Conservation (phyloP, 1,284 basidiomycete genomes). For the Xerocomus minutiporus region DNA sequence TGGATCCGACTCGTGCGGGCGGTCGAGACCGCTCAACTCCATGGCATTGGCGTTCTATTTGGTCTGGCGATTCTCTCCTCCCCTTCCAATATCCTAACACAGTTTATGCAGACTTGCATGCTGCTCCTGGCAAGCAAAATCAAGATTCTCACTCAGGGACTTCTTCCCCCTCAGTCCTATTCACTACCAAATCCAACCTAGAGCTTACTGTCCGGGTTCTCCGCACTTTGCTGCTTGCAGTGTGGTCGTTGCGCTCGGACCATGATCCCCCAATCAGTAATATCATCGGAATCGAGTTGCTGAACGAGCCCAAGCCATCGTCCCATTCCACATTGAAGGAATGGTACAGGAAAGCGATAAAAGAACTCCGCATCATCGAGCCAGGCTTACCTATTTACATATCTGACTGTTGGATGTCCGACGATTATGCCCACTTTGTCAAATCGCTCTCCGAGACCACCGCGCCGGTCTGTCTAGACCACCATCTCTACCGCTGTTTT, state of each 20-base stretch:
- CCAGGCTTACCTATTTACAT: slow-evolving; percentile 65
- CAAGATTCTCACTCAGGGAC: slow-evolving; percentile 62
- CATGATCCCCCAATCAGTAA: slow-evolving; percentile 46
- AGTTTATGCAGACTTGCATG: slow-evolving; percentile 54
- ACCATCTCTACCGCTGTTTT: slow-evolving; percentile 86
- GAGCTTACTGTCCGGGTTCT: slow-evolving; percentile 53
- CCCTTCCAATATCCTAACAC: slow-evolving; percentile 3
- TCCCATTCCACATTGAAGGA: slow-evolving; percentile 46
- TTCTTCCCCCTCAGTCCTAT: slow-evolving; percentile 44
- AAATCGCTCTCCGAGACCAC: slow-evolving; percentile 32
- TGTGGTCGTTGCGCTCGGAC: slow-evolving; percentile 36
- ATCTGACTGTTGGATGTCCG: slow-evolving; percentile 75
- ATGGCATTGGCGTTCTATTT: slow-evolving; percentile 77
- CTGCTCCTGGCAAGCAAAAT: slow-evolving; percentile 77
- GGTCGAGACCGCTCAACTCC: slow-evolving; percentile 55
- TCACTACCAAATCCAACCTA: slow-evolving; percentile 51
- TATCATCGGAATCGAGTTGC: slow-evolving; percentile 75
- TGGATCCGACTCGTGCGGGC: slow-evolving; percentile 69
- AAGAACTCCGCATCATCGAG: slow-evolving; percentile 51
- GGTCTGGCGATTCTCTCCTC: slow-evolving; percentile 39
- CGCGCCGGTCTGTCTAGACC: slow-evolving; percentile 66
- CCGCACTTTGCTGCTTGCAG: slow-evolving; percentile 41
- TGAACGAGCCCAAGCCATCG: slow-evolving; percentile 75
- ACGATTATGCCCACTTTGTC: slow-evolving; percentile 61
- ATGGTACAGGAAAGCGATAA: slow-evolving; percentile 66